Percentiles rank a stretch among this genome's conserved stretches.
Conservation (phyloP, 225 moss, liverwort and hornwort genomes). For the Polytrichum commune region DNA sequence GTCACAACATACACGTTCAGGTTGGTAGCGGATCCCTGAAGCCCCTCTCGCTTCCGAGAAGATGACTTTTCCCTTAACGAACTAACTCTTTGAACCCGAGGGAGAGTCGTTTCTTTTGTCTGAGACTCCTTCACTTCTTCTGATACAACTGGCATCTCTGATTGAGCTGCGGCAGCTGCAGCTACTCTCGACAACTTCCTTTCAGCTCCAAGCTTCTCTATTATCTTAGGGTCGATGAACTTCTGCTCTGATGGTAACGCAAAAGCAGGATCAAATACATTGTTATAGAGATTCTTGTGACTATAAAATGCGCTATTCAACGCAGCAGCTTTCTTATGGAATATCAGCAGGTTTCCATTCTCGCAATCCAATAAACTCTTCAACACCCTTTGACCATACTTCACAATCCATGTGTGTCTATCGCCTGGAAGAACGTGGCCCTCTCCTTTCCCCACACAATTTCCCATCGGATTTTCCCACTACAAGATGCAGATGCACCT, state of each 20-base stretch:
- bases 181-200: constrained; percentile 31
- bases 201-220: constrained; percentile 36
- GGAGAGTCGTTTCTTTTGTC: constrained; percentile 10
- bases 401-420: constrained; percentile 43
- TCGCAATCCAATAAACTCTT: constrained; percentile 46
- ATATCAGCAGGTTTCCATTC: constrained; percentile 32
- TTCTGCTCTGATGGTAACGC: constrained; percentile 29
- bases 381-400: constrained; percentile 45
- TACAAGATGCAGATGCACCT: too few species aligned
- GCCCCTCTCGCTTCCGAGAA: constrained; percentile 21
- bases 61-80: constrained; percentile 27
- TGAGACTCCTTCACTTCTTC: constrained; percentile 17
- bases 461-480: constrained; percentile 25
- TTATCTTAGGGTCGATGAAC: constrained; percentile 39
- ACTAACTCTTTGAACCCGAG: constrained; percentile 28
- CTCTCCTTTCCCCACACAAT: constrained; percentile 43
- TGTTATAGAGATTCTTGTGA: constrained; percentile 35
- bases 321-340: constrained; percentile 30
- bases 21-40: constrained; percentile 26
- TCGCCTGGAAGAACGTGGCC: constrained; percentile 42
- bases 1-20: constrained; percentile 73
- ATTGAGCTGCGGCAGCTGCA: constrained; percentile 20
- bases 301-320: constrained; percentile 33
- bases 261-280: constrained; percentile 28
- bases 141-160: not conserved